Conservation (phyloP, 768 basidiomycete species). For the Calocybe gangraenosa region DNA sequence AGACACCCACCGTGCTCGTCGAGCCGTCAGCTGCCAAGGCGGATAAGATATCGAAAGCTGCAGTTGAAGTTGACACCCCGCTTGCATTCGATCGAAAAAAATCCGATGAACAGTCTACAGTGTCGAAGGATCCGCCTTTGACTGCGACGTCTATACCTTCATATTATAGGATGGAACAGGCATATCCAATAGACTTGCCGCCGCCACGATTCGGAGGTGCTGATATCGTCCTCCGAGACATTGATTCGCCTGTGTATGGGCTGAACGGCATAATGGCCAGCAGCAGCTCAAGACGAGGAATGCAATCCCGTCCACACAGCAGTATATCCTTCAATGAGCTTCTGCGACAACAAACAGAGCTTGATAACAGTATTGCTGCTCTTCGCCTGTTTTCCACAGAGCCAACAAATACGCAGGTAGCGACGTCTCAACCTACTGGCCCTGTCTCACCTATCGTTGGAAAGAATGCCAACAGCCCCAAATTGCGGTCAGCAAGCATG, state of each 20-base stretch:
- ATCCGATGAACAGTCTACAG: neutral
- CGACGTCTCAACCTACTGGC: slow-evolving; percentile 5
- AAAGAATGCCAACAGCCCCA: slow-evolving; percentile 1
- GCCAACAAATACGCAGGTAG: slow-evolving; percentile 1
- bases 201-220: neutral
- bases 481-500: slow-evolving; percentile 15
- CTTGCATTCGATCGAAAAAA: neutral
- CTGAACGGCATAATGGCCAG: slow-evolving; percentile 31
- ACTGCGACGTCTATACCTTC: slow-evolving; percentile 25
- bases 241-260: slow-evolving; percentile 42
- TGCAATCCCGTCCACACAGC: slow-evolving; percentile 22
- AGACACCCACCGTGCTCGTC: neutral
- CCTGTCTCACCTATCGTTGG: neutral
- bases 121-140: slow-evolving; percentile 4
- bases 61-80: neutral
- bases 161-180: slow-evolving; percentile 25
- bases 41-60: neutral
- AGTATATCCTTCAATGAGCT: slow-evolving; percentile 45
- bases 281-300: slow-evolving; percentile 2
- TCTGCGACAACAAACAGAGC: slow-evolving; percentile 55
- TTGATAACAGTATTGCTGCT: slow-evolving; percentile 61
- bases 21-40: neutral
- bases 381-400: slow-evolving; percentile 41
- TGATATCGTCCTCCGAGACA: neutral
- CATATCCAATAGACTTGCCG: neutral